Base-by-base conservation (phyloP, 768 basidiomycete genomes). In the Saitozyma podzolica region DNA sequence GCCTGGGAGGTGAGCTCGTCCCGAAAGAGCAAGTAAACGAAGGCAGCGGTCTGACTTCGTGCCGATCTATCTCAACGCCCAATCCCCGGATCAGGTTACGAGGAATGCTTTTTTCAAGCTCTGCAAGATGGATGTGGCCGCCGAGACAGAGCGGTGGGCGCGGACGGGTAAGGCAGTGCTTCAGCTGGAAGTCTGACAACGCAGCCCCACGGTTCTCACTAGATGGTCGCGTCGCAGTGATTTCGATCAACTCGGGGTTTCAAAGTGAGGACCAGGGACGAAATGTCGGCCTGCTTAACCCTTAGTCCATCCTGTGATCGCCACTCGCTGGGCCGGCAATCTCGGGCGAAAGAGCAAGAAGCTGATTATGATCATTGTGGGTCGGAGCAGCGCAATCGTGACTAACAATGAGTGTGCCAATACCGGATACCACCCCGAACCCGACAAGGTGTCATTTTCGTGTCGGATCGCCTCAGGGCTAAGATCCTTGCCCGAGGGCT, bases 251-350 rank as follows among this genome's bases (percentile, higher is more conserved):
- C 9, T 80, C 81, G n/a, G 81, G 75, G 2, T 83, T 80, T 45
- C 83, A 84, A 67, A 64, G 79, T 81, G 57, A 51, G 68, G 50
- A 17, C 45, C 14, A 17, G 4, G 1, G 16, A 5, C 14, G 13
- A 13, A 9, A 14, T 45, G 39, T n/a, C 9, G 45, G 29, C 37
- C 8, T 3, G 40, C 54, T 62, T 16, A 60, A 39, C n/a, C 20
- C 6, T 1, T 52, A 78, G 80, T 84, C 0, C 80, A 80, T 50
- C 80, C 83, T 49, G 81, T 84, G 6, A 82, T 84, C 29, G 83
- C 83, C 8, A 84, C 83, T 0, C 73, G 83, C 41, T 84, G 83
- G 83, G 79, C 82, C 0, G 81, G 81, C 68, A 62, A 78, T 75
- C 62, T 82, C 66, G 63, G 80, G 67, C 40, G 66, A 54, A 73